phyloP scores from a whole-genome alignment of 2,329 filamentous ascomycete species.

The Hypoxylon sp. region DNA sequence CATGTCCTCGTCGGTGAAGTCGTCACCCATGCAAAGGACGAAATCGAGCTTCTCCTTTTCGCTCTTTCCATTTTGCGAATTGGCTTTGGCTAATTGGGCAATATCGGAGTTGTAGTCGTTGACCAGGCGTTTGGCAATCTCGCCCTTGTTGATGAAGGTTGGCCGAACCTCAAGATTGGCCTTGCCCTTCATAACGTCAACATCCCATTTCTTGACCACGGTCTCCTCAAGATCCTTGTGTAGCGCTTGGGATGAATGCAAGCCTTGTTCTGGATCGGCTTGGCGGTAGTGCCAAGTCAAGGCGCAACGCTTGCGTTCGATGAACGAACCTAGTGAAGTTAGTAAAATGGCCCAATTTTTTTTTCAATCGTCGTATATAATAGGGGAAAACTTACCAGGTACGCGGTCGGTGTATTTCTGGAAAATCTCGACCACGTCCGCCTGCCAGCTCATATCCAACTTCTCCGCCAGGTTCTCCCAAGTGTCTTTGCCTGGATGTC shows the following conservation, averaged over 20 bases:
- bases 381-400: conserved; percentile 71
- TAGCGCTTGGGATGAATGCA: conserved; percentile 84
- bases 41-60: conserved; percentile 78
- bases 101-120: conserved; percentile 74
- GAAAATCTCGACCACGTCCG: conserved; percentile 86
- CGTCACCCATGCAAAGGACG: conserved; percentile 91
- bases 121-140: conserved; percentile 89
- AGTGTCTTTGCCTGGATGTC: conserved; percentile 78
- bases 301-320: conserved; percentile 94
- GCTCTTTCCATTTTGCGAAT: conserved; percentile 54
- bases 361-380: neutral
- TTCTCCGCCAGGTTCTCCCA: conserved; percentile 93
- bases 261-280: conserved; percentile 87
- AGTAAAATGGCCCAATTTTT: conserved; percentile 8
- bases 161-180: conserved; percentile 98
- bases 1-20: conserved; percentile 98
- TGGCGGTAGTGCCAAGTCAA: conserved; percentile 98
- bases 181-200: conserved; percentile 97
- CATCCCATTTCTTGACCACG: conserved; percentile 84
- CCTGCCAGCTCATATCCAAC: conserved; percentile 93
- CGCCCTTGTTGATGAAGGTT: conserved; percentile 97
- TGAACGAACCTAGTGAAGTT: conserved; percentile 79
- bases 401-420: conserved; percentile 90
- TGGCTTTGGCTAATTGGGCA: conserved; percentile 49
- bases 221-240: conserved; percentile 84